Base-by-base conservation (phyloP, 2,329 filamentous ascomycete genomes). In the Stachybotrys chlorohalonatus region DNA sequence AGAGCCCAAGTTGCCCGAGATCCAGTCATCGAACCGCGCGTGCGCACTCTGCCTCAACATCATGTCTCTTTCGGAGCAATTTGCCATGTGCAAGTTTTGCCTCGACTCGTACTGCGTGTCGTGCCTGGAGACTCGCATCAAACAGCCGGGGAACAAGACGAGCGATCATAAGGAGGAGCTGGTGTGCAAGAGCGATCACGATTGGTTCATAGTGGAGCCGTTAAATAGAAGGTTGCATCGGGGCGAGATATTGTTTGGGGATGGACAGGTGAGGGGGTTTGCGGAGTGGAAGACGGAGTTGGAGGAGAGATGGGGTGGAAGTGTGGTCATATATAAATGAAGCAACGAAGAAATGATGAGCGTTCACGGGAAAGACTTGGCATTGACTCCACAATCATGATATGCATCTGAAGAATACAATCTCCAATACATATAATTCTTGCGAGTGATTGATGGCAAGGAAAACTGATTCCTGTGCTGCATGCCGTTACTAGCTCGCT, bases 31-130 rank as follows among this genome's bases (percentile, higher is more conserved):
- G 45, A 65, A 66, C 15, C 67, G 70, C 13, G 65, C 65, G 51
- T 75, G 72, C 56, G 68, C 68, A 4, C 69, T 74, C 53, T 74
- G 73, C 30, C 62, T 75, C 0, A 62, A 70, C 42, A 66, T 66
- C 3, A 68, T 74, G 31, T 56, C 54, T 1, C 58, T 61, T 2
- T 60, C 61, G 2, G 67, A 69, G 1, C 64, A 66, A 24, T 70
- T 72, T 42, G 63, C 59, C 11, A 62, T 75, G 50, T 75, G 73
- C 55, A 61, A 63, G 54, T 65, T 64, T 52, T 75, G 72, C 55
- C 65, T 75, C 58, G 71, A 74, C 56, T 64, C 64, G 48, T 73
- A 69, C 53, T 74, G 73, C 53, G 51, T 62, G n/a, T 55, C 58
- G 11, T 75, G 73, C 39, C 54, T 72, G 30, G 56, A 65, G 8